Evolutionary conservation across 305 asterid genomes (phyloP).

Genomic region (Fraxinus xanthoxyloides): DNA sequence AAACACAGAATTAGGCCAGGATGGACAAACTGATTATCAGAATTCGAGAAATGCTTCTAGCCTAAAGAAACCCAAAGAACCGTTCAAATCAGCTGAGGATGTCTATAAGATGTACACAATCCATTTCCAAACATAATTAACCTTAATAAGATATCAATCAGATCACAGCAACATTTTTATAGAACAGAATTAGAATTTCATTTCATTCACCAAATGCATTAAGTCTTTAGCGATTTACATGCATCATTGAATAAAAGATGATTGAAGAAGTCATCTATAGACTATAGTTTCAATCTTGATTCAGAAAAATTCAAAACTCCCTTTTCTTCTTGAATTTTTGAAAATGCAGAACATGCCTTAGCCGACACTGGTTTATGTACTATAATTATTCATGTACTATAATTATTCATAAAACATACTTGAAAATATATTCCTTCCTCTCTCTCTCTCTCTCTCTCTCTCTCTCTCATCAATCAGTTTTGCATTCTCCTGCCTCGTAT

Average conservation of each 20-base stretch:
- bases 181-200: not conserved
- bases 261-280: not conserved
- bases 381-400: not conserved
- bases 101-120: not conserved
- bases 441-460: not conserved
- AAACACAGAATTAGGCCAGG: conserved; percentile 15
- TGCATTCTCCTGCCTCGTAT: not conserved
- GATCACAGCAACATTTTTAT: not conserved
- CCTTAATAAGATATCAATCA: not conserved
- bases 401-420: not conserved
- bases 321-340: not conserved
- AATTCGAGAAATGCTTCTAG: not conserved
- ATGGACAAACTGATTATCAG: not conserved
- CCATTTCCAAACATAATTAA: not conserved
- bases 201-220: not conserved
- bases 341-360: not conserved
- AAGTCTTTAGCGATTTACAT: not conserved
- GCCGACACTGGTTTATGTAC: not conserved
- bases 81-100: not conserved
- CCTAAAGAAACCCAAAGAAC: not conserved
- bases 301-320: not conserved
- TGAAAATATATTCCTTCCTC: not conserved
- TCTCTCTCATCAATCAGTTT: not conserved
- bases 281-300: not conserved
- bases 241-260: not conserved